These are phyloP conservation scores for Corymbia maculata DNA, from an alignment of 345 rosid genomes.

Conservation along the genomic window DNA sequence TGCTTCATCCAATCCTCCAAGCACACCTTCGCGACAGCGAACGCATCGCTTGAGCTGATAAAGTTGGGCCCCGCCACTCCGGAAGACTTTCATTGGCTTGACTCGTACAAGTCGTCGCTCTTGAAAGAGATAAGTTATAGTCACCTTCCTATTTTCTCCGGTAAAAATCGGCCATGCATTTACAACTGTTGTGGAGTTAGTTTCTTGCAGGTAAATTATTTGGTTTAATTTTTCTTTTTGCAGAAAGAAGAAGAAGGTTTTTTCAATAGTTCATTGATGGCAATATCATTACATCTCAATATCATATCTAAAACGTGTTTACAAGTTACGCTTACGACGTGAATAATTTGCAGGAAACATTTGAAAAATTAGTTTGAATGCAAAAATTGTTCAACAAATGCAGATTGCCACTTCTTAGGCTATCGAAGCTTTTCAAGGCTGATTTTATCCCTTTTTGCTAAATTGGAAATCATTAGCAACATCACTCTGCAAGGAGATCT, in stretches of 20 bases:
- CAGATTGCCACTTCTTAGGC: background rate
- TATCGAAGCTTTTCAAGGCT: background rate
- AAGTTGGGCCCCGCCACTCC: no score
- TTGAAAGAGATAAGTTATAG: background rate
- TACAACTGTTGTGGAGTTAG: background rate
- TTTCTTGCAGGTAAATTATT: background rate
- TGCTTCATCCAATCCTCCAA: conserved; percentile 84
- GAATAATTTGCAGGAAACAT: background rate
- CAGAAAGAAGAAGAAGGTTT: no score
- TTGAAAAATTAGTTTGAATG: no score
- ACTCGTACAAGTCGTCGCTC: no score
- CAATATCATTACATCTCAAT: background rate
- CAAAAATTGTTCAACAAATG: background rate
- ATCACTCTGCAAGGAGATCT: background rate
- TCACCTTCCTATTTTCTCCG: background rate
- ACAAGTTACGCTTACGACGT: background rate
- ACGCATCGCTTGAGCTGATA: conserved; percentile 3
- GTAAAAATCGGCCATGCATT: background rate
- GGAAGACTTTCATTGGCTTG: no score
- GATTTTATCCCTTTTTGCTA: background rate
- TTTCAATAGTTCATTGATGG: background rate
- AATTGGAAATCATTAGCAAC: background rate
- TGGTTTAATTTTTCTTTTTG: background rate
- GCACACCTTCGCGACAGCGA: conserved; percentile 54
- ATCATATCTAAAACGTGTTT: background rate